Evolutionary conservation across 1,284 basidiomycete genomes (phyloP).

Genomic region (Fomitopsis pinicola): DNA sequence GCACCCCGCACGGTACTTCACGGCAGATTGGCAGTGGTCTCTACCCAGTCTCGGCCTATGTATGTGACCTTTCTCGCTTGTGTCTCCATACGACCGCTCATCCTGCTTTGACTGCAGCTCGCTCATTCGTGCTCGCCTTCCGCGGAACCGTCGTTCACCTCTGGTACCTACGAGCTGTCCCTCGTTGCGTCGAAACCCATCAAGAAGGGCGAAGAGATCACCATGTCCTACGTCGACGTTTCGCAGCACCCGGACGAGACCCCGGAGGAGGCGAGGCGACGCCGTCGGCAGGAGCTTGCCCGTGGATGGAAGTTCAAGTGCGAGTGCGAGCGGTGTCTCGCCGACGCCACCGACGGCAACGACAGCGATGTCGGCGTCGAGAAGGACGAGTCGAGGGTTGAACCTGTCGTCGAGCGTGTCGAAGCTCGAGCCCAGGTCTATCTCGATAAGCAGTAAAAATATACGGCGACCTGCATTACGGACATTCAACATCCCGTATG

Average conservation of each 20-base stretch:
- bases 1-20: constrained; percentile 67
- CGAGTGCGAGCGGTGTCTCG: constrained; percentile 55
- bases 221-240: constrained; percentile 70
- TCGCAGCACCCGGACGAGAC: constrained; percentile 49
- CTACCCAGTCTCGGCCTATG: constrained; percentile 74
- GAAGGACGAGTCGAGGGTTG: constrained; percentile 56
- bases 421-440: not conserved
- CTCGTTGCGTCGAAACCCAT: constrained; percentile 61
- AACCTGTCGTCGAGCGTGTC: constrained; percentile 39
- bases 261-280: constrained; percentile 47
- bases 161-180: constrained; percentile 59
- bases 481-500: not conserved
- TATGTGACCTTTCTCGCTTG: constrained; percentile 22
- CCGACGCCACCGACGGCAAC: constrained; percentile 38
- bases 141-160: constrained; percentile 55
- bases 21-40: constrained; percentile 71
- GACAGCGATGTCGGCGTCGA: constrained; percentile 36
- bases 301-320: constrained; percentile 79
- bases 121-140: constrained; percentile 70
- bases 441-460: not conserved
- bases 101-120: constrained; percentile 32
- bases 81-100: not conserved
- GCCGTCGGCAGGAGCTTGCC: constrained; percentile 68
- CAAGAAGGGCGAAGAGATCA: constrained; percentile 70
- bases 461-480: not conserved